Percentiles rank a stretch among this genome's conserved stretches.
Evolutionary conservation across 441 rosid species (phyloP).

Genomic region (Theobroma grandiflorum): DNA sequence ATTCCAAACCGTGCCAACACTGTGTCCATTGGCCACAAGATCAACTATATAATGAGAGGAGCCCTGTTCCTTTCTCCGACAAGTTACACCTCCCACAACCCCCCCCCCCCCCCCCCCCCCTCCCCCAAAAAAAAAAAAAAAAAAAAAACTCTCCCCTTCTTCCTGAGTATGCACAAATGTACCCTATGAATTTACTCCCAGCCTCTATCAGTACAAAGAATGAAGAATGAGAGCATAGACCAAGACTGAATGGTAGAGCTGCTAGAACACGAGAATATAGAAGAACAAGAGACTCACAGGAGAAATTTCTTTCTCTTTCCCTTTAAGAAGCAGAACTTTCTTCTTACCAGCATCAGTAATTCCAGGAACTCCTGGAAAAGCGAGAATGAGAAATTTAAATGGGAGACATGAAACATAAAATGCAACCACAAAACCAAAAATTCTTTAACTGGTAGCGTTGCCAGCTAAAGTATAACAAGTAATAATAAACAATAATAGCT

Average conservation of each 20-base stretch:
- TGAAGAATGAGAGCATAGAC: neutral
- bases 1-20: neutral
- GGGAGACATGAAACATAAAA: neutral
- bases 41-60: neutral
- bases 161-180: neutral
- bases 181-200: neutral
- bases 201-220: slow-evolving; percentile 7
- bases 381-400: neutral
- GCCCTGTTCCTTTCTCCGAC: neutral
- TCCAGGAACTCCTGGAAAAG: slow-evolving; percentile 53
- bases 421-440: neutral
- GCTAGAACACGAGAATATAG: neutral
- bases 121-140: too few relatives aligned
- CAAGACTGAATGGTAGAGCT: neutral
- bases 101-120: neutral
- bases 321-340: slow-evolving; percentile 74
- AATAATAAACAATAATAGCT: neutral
- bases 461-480: neutral
- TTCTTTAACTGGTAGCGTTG: neutral
- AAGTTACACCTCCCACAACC: too few relatives aligned
- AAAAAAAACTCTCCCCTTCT: neutral
- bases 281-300: slow-evolving; percentile 46
- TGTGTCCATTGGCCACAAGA: neutral
- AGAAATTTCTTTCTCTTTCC: slow-evolving; percentile 72
- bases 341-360: slow-evolving; percentile 53